These are phyloP conservation scores for Maudiozyma barnettii DNA, from an alignment of 805 yeast genomes.

Conservation along the genomic window DNA sequence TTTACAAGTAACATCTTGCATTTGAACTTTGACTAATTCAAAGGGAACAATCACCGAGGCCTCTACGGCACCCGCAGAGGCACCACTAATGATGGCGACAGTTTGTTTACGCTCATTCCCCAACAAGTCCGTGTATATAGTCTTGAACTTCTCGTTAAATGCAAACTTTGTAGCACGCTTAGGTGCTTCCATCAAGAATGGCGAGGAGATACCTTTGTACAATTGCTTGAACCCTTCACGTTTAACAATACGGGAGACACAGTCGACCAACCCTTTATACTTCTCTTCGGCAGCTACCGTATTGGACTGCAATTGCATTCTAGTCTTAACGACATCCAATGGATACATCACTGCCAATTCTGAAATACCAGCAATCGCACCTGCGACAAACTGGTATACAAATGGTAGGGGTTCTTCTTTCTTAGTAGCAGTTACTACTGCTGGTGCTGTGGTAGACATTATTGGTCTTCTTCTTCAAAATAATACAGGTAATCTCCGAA, in stretches of 20 bases:
- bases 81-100: conserved; percentile 86
- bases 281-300: conserved; percentile 16
- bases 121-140: conserved; percentile 61
- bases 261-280: conserved; percentile 77
- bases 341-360: conserved; percentile 96
- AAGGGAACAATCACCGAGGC: conserved; percentile 96
- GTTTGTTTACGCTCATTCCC: conserved; percentile 72
- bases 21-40: conserved; percentile 87
- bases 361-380: conserved; percentile 95
- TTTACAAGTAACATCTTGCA: conserved; percentile 84
- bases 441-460: neutral
- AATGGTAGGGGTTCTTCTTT: conserved; percentile 56
- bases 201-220: conserved; percentile 92
- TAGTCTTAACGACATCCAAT: conserved; percentile 90
- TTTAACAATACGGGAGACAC: conserved; percentile 71
- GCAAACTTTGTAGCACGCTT: conserved; percentile 98
- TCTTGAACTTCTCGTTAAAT: conserved; percentile 95
- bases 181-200: conserved; percentile 98
- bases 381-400: conserved; percentile 80
- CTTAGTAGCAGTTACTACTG: neutral
- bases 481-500: neutral
- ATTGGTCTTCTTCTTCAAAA: neutral
- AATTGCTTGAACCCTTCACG: conserved; percentile 78
- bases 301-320: conserved; percentile 2
- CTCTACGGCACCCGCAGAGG: conserved; percentile 96